Evolutionary conservation across 73 alveolate species (phyloP), one percentile per base, ranked within the genome.

Genomic region (Breviolum minutum): DNA sequence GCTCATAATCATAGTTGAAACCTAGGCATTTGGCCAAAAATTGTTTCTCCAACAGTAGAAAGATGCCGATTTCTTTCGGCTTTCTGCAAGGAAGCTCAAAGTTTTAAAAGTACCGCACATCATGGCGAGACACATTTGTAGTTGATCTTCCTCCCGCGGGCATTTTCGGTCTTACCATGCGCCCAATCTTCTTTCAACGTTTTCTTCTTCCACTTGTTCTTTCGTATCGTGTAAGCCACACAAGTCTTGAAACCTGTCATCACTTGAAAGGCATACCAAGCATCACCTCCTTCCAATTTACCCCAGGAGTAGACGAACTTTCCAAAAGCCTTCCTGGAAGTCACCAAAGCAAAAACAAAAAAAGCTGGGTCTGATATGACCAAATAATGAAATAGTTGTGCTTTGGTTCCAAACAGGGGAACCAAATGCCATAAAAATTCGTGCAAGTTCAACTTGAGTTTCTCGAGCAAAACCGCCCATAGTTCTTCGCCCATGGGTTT

Each of bases 391-490:
- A 66, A 66, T 17, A 13, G 11, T 11, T 13, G 74, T 13, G 74
- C 11, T 66, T 66, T 66, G 11, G 24, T 66, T 17, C 74, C 74
- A 13, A 66, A 13, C 11, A 17, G 17, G 74, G 74, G 74, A 66
- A 17, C 74, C 74, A 66, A 66, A 66, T 13, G 17, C 74, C 74
- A 66, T 11, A 17, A 66, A 66, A 66, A 17, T 17, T 66, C 74
- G n/a, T n/a, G n/a, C 17, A 17, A 66, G 74, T 66, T 66, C 74
- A 66, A 11, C 54, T 70, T 27, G 61, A 81, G 90, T 14, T 30
- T 87, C 95, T 87, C 95, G 10, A 87, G 95, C 81, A 87, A 29
- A 19, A 87, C 48, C 17, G 83, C 95, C 95, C 95, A 87, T 7
- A 87, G 64, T 29, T 87, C 95, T 16, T 87, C 83, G 12, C 95